Evolutionary conservation across 805 yeast species (phyloP), one percentile per base, ranked within the genome.

Genomic region (Spathaspora hagerdaliae): DNA sequence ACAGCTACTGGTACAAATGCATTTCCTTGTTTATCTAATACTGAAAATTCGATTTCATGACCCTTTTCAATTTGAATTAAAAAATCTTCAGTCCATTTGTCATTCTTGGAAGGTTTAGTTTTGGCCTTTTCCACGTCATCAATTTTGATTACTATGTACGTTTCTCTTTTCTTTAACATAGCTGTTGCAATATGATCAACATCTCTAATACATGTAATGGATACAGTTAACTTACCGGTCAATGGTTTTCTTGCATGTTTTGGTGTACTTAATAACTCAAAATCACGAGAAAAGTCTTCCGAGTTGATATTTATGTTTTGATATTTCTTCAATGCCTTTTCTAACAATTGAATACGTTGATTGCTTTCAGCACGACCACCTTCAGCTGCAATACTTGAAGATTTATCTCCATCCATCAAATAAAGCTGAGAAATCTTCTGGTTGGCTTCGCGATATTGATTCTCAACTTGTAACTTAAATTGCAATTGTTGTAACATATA

Each of bases 401-500:
- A 80, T 52, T 85, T 81, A 65, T 94, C 99, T 46, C 98, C 97
- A 58, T 94, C 97, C 64, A 85, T 77, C 58, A 84, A 84, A 61
- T 94, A 94, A 44, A 94, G 78, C 54, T 83, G 87, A 27, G 86
- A 83, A 59, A 94, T 79, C 63, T 92, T 94, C 51, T 88, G 95
- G 54, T 90, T 90, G 6, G 97, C 98, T 52, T 84, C 92, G 56
- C 84, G 83, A 65, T 92, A 94, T 65, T 94, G 96, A 55, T 87
- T 82, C 63, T 94, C 99, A 34, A 92, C 96, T 59, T 92, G 94
- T 39, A 92, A 75, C 65, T 94, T 94, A 64, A 92, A 90, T 61
- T 91, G 96, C 48, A 94, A 74, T 64, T 90, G 96, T 67, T 91
- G 97, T 45, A 92, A 77, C 98, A 94, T 91, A 56, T 87, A 83